Percentiles rank a stretch among this genome's conserved stretches.
These are phyloP conservation scores for Pseudogymnoascus destructans DNA, from an alignment of 2,329 filamentous ascomycete genomes.

Conservation along the genomic window DNA sequence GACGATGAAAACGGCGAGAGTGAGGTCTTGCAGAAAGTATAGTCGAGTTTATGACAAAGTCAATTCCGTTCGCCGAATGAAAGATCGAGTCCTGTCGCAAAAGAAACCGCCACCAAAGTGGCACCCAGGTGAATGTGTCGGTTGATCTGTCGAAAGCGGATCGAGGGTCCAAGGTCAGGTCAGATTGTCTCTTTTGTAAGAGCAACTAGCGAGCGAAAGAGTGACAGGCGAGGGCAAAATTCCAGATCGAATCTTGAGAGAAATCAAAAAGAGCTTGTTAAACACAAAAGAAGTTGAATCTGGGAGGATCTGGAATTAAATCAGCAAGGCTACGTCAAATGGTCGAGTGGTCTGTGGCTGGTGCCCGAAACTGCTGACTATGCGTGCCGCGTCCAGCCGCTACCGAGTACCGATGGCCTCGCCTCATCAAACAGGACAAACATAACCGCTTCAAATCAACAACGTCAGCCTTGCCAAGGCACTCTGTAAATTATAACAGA, in stretches of 20 bases:
- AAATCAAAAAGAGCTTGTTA: background rate
- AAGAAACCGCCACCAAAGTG: background rate
- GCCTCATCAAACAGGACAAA: background rate
- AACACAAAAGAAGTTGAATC: background rate
- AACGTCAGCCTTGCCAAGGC: constrained; percentile 3
- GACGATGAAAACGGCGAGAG: constrained; percentile 22
- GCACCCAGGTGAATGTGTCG: background rate
- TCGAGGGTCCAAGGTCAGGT: background rate
- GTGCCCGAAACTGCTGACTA: constrained; percentile 4
- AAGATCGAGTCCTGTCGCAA: background rate
- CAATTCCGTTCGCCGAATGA: background rate
- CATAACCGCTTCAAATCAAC: background rate
- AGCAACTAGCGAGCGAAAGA: background rate
- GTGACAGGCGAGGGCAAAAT: background rate
- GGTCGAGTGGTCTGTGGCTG: constrained; percentile 4
- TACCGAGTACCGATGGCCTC: background rate
- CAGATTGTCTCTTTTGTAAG: constrained; percentile 1
- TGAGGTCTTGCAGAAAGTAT: constrained; percentile 5
- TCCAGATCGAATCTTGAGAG: background rate
- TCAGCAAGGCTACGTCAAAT: constrained; percentile 9
- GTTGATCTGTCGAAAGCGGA: background rate
- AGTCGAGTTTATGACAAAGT: background rate
- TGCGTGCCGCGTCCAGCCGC: background rate
- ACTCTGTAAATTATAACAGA: background rate
- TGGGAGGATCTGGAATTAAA: background rate